A percentile compares a stretch with the other conserved stretches of the same genome.
These are phyloP conservation scores for Hypoxylon sp. DNA, from an alignment of 2,329 filamentous ascomycete species.

Conservation along the genomic window DNA sequence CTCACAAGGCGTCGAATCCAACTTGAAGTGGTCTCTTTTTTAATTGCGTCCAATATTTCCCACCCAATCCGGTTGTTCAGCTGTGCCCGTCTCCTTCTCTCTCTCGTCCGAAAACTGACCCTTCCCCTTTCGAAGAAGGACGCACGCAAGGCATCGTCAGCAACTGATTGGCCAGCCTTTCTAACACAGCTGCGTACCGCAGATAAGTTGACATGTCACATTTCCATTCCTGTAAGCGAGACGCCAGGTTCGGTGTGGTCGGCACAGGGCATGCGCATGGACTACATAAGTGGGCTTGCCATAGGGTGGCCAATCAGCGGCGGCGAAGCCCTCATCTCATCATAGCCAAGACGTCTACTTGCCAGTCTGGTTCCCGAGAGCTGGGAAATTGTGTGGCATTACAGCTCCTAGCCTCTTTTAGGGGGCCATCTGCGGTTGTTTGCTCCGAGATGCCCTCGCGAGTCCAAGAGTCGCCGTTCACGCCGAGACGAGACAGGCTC, in stretches of 20 bases:
- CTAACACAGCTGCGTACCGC: background rate
- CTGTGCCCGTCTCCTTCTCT: slow-evolving; percentile 17
- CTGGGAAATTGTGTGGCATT: slow-evolving; percentile 34
- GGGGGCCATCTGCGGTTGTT: slow-evolving; percentile 5
- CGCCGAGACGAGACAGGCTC: slow-evolving; percentile 21
- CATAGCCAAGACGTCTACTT: slow-evolving; percentile 26
- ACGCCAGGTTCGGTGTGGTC: slow-evolving; percentile 32
- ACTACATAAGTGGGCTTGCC: slow-evolving; percentile 25
- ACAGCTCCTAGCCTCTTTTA: slow-evolving; percentile 23
- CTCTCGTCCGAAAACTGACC: slow-evolving; percentile 28
- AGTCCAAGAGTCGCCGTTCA: slow-evolving; percentile 3
- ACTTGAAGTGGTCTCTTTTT: slow-evolving; percentile 23
- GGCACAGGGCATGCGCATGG: slow-evolving; percentile 35
- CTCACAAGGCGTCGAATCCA: slow-evolving; percentile 23
- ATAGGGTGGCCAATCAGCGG: slow-evolving; percentile 32
- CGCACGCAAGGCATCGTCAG: slow-evolving; percentile 2
- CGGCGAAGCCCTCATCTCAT: slow-evolving; percentile 19
- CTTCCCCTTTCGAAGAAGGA: slow-evolving; percentile 7
- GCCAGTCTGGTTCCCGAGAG: slow-evolving; percentile 29
- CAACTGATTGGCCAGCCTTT: slow-evolving; percentile 21
- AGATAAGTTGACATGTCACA: slow-evolving; percentile 25
- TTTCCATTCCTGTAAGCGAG: slow-evolving; percentile 35
- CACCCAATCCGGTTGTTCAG: slow-evolving; percentile 33
- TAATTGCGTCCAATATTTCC: slow-evolving; percentile 28
- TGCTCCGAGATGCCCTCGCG: slow-evolving; percentile 18